A percentile compares a stretch with the other conserved stretches of the same genome.
These are phyloP conservation scores for Camellia oleifera DNA, from an alignment of 179 eudicot genomes.

Conservation along the genomic window DNA sequence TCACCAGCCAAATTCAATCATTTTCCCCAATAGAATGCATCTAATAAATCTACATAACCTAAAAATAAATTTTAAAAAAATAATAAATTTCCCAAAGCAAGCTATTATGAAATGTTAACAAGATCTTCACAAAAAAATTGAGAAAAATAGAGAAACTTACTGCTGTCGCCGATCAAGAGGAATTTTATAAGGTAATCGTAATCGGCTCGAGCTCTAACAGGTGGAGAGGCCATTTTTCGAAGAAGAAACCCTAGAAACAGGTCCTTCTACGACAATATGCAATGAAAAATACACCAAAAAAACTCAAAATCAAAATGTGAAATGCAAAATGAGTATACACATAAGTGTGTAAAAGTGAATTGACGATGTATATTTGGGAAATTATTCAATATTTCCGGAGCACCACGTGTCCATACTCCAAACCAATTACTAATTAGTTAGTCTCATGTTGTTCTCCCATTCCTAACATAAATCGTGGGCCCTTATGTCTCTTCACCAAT, in stretches of 20 bases:
- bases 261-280: conserved; percentile 3
- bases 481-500: too few relatives aligned
- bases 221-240: conserved; percentile 31
- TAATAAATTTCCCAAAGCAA: not conserved
- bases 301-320: not conserved
- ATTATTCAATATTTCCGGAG: not conserved
- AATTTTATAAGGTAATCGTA: too few relatives aligned
- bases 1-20: not conserved
- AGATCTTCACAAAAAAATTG: not conserved
- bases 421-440: too few relatives aligned
- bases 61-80: not conserved
- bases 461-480: too few relatives aligned
- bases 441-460: too few relatives aligned
- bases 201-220: conserved; percentile 45
- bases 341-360: not conserved
- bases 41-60: conserved; percentile 7
- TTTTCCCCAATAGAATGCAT: not conserved
- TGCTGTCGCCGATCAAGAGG: too few relatives aligned
- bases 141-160: too few relatives aligned
- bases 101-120: not conserved
- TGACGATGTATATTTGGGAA: conserved; percentile 6
- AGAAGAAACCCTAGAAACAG: conserved; percentile 9
- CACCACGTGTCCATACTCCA: too few relatives aligned
- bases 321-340: too few relatives aligned
- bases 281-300: not conserved